Base-by-base conservation (phyloP, 768 basidiomycete genomes). In the Boletus eberwhitei region DNA sequence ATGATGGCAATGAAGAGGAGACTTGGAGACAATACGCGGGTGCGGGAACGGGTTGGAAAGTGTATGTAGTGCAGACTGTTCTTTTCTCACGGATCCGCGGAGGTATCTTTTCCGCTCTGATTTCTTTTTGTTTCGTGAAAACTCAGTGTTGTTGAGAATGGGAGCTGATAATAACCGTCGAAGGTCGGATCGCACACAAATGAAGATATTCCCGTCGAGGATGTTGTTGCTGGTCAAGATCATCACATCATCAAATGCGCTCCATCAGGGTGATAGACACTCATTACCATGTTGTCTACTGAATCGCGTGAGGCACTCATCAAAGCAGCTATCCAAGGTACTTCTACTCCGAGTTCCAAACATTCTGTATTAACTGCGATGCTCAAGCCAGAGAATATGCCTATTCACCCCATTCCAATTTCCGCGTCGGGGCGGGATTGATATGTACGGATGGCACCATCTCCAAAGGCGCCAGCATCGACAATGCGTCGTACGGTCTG, bases 401-500 rank as follows among this genome's bases (percentile, higher is more conserved):
- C 0, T 96, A 97, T 71, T 79, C 76, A 37, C 90, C 84, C 0
- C 94, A 97, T 73, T 93, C 93, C 17, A 86, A 90, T 41, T 97
- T 98, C 68, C 83, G 88, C 17, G 96, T 97, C 35, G 94, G 96
- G 0, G 94, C 93, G 0, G 90, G 92, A 1, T 73, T 98, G 12
- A 73, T 97, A 24, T 74, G 84, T 3, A 63, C 79, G 2, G 81
- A 87, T 43, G 91, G 90, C 0, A 68, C 74, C 11, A 83, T 95
- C 37, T 80, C 94, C 53, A 87, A 83, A 57, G 93, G 96, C 13
- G 84, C 88, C 21, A 97, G 96, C 67, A 79, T 97, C 54, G 95
- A 98, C 74, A 97, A 96, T 62, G 92, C 91, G 0, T 90, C 92
- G 0, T 93, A 93, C 64, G 91, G 94, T 92, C 53, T 14, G 75